Evolutionary conservation across 2,329 filamentous ascomycete species (phyloP).

Genomic region (Aspergillus japonicus): DNA sequence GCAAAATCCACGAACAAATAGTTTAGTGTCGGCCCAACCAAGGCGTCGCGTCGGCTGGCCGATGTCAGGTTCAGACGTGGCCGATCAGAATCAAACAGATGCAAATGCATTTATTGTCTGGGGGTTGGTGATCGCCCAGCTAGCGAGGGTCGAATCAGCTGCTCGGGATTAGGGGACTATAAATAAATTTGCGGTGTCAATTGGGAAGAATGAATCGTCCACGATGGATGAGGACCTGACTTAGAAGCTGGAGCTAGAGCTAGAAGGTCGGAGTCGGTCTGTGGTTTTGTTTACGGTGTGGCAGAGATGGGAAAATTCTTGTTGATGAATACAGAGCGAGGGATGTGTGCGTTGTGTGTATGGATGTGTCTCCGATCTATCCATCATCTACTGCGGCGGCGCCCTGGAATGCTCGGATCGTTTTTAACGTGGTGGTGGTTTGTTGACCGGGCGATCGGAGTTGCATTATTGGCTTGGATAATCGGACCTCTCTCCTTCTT

Average conservation of each 20-base stretch:
- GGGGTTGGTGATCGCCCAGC: neutral
- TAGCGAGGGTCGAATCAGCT: neutral
- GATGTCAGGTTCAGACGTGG: constrained; percentile 3
- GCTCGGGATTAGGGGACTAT: neutral
- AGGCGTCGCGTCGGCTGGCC: neutral
- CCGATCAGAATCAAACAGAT: neutral
- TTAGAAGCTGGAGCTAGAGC: neutral
- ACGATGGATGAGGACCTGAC: neutral
- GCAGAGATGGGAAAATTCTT: neutral
- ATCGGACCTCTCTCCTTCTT: neutral
- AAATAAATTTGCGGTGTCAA: constrained; percentile 7
- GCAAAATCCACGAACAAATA: constrained; percentile 2
- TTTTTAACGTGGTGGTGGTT: constrained; percentile 5
- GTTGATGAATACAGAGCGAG: neutral
- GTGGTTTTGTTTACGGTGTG: neutral
- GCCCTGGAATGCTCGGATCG: constrained; percentile 5
- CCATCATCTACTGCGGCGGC: neutral
- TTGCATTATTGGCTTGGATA: constrained; percentile 5
- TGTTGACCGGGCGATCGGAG: constrained; percentile 9
- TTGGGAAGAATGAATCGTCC: neutral
- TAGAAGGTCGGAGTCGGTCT: neutral
- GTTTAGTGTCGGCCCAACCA: neutral
- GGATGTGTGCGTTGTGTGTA: too few relatives aligned
- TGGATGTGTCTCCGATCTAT: neutral
- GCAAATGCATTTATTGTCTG: neutral